phyloP scores from a whole-genome alignment of 495 filamentous ascomycete genomes.

The Lasiosphaeris hirsuta region DNA sequence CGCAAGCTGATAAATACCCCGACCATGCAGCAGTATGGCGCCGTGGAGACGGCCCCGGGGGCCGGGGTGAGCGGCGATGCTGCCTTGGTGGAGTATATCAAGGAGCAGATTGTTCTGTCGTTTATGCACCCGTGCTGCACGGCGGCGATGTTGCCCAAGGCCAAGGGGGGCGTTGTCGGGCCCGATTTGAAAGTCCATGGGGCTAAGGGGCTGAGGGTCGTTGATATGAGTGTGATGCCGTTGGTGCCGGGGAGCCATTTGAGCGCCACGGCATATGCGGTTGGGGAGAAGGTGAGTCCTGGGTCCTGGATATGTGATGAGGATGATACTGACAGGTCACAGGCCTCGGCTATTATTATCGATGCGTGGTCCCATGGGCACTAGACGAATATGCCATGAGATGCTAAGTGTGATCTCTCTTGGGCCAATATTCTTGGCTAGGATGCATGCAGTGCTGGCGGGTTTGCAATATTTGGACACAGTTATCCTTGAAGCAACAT shows the following conservation, averaged over 20 bases:
- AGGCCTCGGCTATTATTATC: slow-evolving; percentile 52
- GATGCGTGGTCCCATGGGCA: neutral
- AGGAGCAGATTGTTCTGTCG: slow-evolving; percentile 3
- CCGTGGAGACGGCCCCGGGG: slow-evolving; percentile 13
- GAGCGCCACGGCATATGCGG: slow-evolving; percentile 19
- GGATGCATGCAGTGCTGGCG: too few species aligned
- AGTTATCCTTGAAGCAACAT: too few species aligned
- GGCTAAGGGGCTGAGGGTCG: slow-evolving; percentile 36
- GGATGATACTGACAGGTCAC: slow-evolving; percentile 30
- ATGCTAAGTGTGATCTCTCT: too few species aligned
- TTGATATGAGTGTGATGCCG: slow-evolving; percentile 62
- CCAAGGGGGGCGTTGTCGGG: slow-evolving; percentile 48
- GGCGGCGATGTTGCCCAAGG: slow-evolving; percentile 51
- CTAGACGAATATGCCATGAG: too few species aligned
- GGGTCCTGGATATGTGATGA: neutral
- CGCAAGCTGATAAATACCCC: slow-evolving; percentile 20
- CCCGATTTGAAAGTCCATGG: slow-evolving; percentile 38
- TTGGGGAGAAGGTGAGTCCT: slow-evolving; percentile 22
- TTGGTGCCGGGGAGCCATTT: slow-evolving; percentile 34
- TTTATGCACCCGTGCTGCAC: slow-evolving; percentile 40
- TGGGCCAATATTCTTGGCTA: too few species aligned
- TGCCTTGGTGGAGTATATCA: slow-evolving; percentile 12
- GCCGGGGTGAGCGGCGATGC: slow-evolving; percentile 6
- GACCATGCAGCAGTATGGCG: slow-evolving; percentile 10
- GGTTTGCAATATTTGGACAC: too few species aligned